Evolutionary conservation across 1,284 basidiomycete species (phyloP), one percentile per base, ranked within the genome.

Genomic region (Irpex sp.): DNA sequence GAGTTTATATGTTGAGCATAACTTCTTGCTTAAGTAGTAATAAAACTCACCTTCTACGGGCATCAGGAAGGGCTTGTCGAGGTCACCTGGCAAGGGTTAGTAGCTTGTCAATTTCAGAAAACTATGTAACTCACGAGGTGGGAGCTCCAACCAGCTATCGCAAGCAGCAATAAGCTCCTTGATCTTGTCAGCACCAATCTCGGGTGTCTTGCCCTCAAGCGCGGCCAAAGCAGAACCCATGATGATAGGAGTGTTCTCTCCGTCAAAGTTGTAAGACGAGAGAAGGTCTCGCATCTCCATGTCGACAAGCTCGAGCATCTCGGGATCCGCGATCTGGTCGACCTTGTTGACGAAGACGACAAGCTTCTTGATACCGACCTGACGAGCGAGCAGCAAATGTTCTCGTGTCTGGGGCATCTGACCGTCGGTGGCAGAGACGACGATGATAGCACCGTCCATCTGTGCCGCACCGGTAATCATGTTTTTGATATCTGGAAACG

Each of bases 221-320:
- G 96, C 96, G 64, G 95, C 94, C 60, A 99, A 82, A 63, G 97
- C 97, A 42, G 95, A 96, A 60, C 97, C 97, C 88, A 94, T 94
- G 71, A 99, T 77, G 72, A 99, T 97, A 47, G 97, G 97, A 0
- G 97, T 98, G 71, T 90, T 85, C 77, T 99, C 97, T 64, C 97
- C 97, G 70, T 99, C 96, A 68, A 93, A 99, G 72, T 93, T 93
- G 79, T 95, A 96, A 33, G 89, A 90, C 28, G 86, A 80, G 55
- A 99, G 85, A n/a, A 99, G 82, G 73, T 99, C 97, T 62, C 97
- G 90, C 91, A 99, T 99, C 83, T 99, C 97, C 96, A 99, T 99
- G 72, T 99, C 97, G 66, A 99, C 97, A 62, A 99, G 90, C 81
- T 98, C 95, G 64, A 99, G 82, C 95, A 99, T 98, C 83, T 99